phyloP scores from a whole-genome alignment of 768 basidiomycete species.

The Mycena venus region DNA sequence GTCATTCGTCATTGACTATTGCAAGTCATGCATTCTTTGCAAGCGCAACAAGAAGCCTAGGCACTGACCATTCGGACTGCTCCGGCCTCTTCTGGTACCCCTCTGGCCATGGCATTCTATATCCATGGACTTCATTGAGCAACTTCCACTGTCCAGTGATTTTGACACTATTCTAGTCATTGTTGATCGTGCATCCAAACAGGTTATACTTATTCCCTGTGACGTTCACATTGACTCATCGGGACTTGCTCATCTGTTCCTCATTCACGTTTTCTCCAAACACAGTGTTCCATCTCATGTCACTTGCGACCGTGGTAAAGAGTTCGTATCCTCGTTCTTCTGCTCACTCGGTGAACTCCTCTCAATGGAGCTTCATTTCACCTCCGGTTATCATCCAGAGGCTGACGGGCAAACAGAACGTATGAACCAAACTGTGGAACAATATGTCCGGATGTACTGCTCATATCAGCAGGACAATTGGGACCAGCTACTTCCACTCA shows the following conservation, averaged over 20 bases:
- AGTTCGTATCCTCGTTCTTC: too few species aligned
- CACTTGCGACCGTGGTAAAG: too few species aligned
- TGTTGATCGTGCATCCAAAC: neutral
- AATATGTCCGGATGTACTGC: neutral
- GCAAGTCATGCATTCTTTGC: neutral
- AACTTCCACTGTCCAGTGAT: neutral
- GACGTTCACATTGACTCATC: neutral
- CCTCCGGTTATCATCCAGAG: neutral
- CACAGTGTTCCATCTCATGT: too few species aligned
- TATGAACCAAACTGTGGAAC: neutral
- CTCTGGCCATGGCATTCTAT: too few species aligned
- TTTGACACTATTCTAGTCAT: too few species aligned
- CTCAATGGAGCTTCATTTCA: too few species aligned
- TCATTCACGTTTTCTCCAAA: neutral
- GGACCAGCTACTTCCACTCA: neutral
- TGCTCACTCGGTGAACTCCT: too few species aligned
- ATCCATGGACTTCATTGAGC: conserved; percentile 1
- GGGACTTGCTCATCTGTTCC: neutral
- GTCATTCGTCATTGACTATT: neutral
- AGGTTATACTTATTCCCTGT: neutral
- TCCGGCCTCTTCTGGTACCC: neutral
- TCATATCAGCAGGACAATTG: too few species aligned
- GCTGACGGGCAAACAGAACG: neutral
- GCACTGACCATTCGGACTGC: neutral
- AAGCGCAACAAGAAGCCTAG: neutral